Percentiles rank a stretch among this genome's conserved stretches.
phyloP scores from a whole-genome alignment of 1,284 basidiomycete species.

The Rugosomyces carneus region DNA sequence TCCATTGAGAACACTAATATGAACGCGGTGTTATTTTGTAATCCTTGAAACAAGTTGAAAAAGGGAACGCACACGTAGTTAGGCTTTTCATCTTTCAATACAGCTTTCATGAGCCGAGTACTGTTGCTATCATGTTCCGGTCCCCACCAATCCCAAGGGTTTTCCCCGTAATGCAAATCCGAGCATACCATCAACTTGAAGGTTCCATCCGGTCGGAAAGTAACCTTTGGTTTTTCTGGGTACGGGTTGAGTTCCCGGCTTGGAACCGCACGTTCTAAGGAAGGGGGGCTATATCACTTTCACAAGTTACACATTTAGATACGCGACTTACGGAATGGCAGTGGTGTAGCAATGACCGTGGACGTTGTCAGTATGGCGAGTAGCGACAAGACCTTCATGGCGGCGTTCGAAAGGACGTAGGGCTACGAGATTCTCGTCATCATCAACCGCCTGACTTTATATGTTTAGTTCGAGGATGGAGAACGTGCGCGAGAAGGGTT shows the following conservation, averaged over 20 bases:
- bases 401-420: neutral
- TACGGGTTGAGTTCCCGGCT: slow-evolving; percentile 34
- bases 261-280: slow-evolving; percentile 1
- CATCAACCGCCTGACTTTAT: neutral
- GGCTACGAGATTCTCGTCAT: too few relatives aligned
- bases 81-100: slow-evolving; percentile 48
- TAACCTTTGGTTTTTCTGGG: slow-evolving; percentile 40
- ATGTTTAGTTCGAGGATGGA: too few relatives aligned
- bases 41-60: too few relatives aligned
- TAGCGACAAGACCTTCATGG: slow-evolving; percentile 1
- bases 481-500: too few relatives aligned
- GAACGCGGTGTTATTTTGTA: too few relatives aligned
- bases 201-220: slow-evolving; percentile 39
- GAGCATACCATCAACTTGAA: too few relatives aligned
- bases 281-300: too few relatives aligned
- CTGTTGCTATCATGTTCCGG: slow-evolving; percentile 58
- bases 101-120: slow-evolving; percentile 43
- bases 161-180: too few relatives aligned
- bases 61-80: slow-evolving; percentile 53
- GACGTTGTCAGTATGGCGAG: too few relatives aligned
- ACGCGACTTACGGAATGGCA: neutral
- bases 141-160: slow-evolving; percentile 62
- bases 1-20: slow-evolving; percentile 50
- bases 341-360: neutral
- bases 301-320: too few relatives aligned